These are phyloP conservation scores for Geotrichum phurueaensis DNA, from an alignment of 1,139 yeast species.

Conservation along the genomic window DNA sequence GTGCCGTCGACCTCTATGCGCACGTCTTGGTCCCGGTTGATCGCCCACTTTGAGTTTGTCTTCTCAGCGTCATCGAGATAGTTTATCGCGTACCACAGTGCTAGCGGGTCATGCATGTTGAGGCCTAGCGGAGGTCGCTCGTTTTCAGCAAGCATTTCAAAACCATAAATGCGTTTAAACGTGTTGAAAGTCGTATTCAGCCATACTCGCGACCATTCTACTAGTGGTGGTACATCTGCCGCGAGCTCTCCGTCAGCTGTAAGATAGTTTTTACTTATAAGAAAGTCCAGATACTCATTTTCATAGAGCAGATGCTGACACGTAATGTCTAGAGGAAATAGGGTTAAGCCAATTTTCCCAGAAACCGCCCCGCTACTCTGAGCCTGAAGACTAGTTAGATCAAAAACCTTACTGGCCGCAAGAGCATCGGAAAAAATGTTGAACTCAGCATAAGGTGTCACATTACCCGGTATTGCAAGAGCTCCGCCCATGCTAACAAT, in stretches of 20 bases:
- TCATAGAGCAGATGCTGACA: conserved; percentile 30
- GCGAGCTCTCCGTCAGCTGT: not conserved
- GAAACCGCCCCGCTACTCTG: conserved; percentile 24
- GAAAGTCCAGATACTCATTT: conserved; percentile 22
- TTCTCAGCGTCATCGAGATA: not conserved
- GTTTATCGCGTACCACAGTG: conserved; percentile 34
- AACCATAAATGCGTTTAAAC: conserved; percentile 23
- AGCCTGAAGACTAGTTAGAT: conserved; percentile 32
- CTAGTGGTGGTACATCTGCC: not conserved
- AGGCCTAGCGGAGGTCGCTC: conserved; percentile 19
- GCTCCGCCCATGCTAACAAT: conserved; percentile 42
- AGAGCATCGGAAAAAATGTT: conserved; percentile 40
- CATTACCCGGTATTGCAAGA: conserved; percentile 36
- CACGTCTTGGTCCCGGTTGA: conserved; percentile 32
- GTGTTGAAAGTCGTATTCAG: conserved; percentile 32
- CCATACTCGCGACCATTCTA: conserved; percentile 28
- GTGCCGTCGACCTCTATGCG: conserved; percentile 39
- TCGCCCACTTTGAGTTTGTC: conserved; percentile 26
- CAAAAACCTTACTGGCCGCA: conserved; percentile 38
- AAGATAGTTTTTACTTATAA: conserved; percentile 16
- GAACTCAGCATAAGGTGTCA: conserved; percentile 41
- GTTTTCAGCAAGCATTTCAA: conserved; percentile 20
- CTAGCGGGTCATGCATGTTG: conserved; percentile 40
- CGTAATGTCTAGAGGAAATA: conserved; percentile 40
- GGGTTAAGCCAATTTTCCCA: conserved; percentile 25